Percentiles rank a stretch among this genome's conserved stretches.
These are phyloP conservation scores for Coelastrella sp. DNA, from an alignment of 139 green algal species.

Conservation along the genomic window DNA sequence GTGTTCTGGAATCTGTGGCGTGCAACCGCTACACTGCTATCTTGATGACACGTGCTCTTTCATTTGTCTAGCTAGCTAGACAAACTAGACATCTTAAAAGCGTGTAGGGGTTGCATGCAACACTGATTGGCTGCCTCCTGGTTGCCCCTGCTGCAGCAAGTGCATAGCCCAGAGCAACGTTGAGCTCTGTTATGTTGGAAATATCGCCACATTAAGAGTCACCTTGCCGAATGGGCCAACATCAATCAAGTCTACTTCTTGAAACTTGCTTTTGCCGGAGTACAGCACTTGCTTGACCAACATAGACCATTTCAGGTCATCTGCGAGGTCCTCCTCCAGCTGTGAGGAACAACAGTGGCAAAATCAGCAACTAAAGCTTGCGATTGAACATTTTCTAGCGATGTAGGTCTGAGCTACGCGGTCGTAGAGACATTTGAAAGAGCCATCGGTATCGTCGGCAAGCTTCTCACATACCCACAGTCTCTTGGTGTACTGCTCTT, in stretches of 20 bases:
- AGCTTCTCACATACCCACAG: constrained; percentile 39
- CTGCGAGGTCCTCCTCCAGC: constrained; percentile 87
- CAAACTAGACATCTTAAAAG: too few relatives aligned
- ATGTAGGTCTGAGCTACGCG: not conserved
- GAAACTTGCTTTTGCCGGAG: constrained; percentile 78
- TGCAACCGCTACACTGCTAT: too few relatives aligned
- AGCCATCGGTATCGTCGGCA: not conserved
- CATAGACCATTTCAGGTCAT: constrained; percentile 83
- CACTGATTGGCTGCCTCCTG: too few relatives aligned
- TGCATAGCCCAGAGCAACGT: too few relatives aligned
- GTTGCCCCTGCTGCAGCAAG: not conserved
- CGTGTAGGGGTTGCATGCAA: too few relatives aligned
- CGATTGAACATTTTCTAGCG: not conserved
- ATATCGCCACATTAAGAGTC: not conserved
- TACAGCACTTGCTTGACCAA: constrained; percentile 77
- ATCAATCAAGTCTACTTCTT: constrained; percentile 85
- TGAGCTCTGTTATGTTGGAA: too few relatives aligned
- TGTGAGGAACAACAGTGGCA: constrained; percentile 41
- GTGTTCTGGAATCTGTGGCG: too few relatives aligned
- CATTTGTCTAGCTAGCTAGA: too few relatives aligned
- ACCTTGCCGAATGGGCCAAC: constrained; percentile 86
- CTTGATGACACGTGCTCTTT: too few relatives aligned
- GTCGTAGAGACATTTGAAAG: not conserved
- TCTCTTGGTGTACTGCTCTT: constrained; percentile 42
- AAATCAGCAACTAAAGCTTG: not conserved